Evolutionary conservation across 176 grass and related monocot genomes (phyloP).

Genomic region (Carex parvula): DNA sequence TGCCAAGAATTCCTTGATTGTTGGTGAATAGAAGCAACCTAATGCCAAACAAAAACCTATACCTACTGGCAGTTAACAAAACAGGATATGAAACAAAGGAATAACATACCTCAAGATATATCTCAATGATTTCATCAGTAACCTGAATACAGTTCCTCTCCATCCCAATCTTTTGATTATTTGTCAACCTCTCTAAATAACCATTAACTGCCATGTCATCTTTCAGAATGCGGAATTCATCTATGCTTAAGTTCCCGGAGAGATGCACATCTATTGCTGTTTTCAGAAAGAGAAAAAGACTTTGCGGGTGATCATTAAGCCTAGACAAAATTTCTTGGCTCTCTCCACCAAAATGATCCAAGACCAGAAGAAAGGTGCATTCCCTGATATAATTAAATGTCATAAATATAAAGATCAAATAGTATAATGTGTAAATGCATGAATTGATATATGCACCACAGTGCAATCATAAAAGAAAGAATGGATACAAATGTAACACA

Average conservation of each 20-base stretch:
- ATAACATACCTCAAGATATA: constrained; percentile 71
- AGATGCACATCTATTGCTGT: constrained; percentile 73
- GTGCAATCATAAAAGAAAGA: constrained; percentile 3
- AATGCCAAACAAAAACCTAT: neutral
- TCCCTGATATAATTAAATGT: constrained; percentile 40
- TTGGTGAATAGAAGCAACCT: neutral
- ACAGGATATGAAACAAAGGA: constrained; percentile 8
- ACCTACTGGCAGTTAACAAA: neutral
- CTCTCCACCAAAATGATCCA: constrained; percentile 68
- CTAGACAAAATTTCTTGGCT: constrained; percentile 57
- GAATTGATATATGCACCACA: neutral
- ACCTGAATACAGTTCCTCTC: constrained; percentile 58
- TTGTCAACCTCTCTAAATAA: constrained; percentile 64
- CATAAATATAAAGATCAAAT: constrained; percentile 26
- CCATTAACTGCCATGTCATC: constrained; percentile 42
- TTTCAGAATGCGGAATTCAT: constrained; percentile 17
- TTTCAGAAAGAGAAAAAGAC: constrained; percentile 91
- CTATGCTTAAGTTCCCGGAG: constrained; percentile 63
- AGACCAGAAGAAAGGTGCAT: constrained; percentile 68
- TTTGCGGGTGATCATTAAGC: constrained; percentile 58
- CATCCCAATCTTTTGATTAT: constrained; percentile 47
- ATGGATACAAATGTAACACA: constrained; percentile 18
- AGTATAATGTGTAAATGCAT: constrained; percentile 24
- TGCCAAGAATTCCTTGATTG: neutral
- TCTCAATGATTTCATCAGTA: constrained; percentile 71